Percentiles rank a stretch among this genome's conserved stretches.
phyloP scores from a whole-genome alignment of 306 rosid species.

The Citrullus colocynthis region DNA sequence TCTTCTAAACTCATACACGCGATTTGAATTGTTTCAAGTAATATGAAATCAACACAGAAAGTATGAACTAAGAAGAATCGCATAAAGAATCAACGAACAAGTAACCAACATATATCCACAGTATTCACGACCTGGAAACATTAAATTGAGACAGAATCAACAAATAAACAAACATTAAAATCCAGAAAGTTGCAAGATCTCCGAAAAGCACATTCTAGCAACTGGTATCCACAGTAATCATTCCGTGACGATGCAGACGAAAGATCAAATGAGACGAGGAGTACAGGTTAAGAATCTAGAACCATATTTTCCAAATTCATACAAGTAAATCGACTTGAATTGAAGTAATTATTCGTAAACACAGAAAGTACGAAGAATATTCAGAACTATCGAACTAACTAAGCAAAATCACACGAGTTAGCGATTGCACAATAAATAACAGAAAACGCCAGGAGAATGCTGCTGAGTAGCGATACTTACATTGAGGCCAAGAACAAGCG shows the following conservation, averaged over 20 bases:
- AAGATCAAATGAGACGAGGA: not conserved
- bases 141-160: not conserved
- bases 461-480: slow-evolving; percentile 5
- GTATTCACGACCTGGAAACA: not conserved
- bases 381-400: not conserved
- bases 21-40: not conserved
- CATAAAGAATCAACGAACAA: not conserved
- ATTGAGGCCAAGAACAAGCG: slow-evolving; percentile 21
- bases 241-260: not conserved
- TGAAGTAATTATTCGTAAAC: not conserved
- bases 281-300: not conserved
- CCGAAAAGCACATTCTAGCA: too few species aligned
- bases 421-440: not conserved
- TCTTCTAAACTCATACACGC: not conserved
- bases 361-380: not conserved
- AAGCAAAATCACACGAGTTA: not conserved
- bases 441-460: not conserved
- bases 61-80: not conserved
- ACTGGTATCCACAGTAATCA: not conserved
- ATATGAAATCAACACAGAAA: not conserved
- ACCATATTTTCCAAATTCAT: not conserved
- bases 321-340: not conserved
- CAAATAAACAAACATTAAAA: not conserved
- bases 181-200: not conserved
- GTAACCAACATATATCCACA: not conserved